Conservation (phyloP, 2,329 filamentous ascomycete genomes). For the Diplodia scrobiculata region DNA sequence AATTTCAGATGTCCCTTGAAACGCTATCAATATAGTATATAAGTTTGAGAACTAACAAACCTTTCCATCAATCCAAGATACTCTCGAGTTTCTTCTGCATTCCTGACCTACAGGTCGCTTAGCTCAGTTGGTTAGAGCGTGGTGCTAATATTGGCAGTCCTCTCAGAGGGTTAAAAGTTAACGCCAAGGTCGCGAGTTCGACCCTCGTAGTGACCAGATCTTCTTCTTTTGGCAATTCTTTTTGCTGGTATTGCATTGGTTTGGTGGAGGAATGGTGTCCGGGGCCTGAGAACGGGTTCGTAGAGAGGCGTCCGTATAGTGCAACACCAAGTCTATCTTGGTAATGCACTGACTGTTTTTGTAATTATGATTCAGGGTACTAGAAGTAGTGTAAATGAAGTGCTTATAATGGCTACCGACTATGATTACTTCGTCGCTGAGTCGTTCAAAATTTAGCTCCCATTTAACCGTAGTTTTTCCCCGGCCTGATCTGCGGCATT, state of each 20-base stretch:
- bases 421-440: too few species aligned
- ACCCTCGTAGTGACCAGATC: constrained; percentile 3
- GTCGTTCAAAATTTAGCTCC: background rate
- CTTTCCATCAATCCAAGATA: too few species aligned
- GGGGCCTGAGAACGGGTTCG: background rate
- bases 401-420: background rate
- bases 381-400: background rate
- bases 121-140: background rate
- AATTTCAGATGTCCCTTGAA: too few species aligned
- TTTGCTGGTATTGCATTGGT: background rate
- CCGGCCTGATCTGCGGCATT: background rate
- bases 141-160: background rate
- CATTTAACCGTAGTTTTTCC: background rate
- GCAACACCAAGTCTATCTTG: background rate
- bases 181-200: background rate
- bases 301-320: background rate
- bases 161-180: background rate
- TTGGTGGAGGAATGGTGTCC: background rate
- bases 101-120: background rate
- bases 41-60: fast-evolving
- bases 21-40: too few species aligned
- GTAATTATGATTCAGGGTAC: background rate
- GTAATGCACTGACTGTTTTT: background rate
- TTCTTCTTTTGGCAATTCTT: background rate
- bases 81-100: background rate